These are phyloP conservation scores for Lichtheimia ornata DNA, from an alignment of 371 early-diverging fungal species.

Conservation along the genomic window DNA sequence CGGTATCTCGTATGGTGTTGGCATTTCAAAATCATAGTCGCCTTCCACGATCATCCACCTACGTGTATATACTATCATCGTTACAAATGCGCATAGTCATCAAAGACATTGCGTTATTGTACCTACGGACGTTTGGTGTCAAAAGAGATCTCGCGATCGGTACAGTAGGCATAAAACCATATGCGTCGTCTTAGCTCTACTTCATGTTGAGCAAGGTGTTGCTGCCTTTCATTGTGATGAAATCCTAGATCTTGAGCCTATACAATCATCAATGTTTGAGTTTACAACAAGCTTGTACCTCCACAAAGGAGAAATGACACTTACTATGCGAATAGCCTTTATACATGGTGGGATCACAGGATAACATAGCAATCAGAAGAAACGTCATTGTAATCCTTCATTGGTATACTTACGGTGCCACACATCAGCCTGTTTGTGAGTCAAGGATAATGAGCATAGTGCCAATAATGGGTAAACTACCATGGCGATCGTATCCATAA, in stretches of 20 bases:
- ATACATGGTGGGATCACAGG: too few relatives aligned
- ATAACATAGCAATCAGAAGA: background rate
- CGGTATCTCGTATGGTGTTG: conserved; percentile 34
- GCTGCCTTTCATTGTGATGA: conserved; percentile 30
- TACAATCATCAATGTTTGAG: too few relatives aligned
- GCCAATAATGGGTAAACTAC: background rate
- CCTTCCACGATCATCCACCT: conserved; percentile 25
- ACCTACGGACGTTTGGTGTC: conserved; percentile 27
- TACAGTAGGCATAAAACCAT: conserved; percentile 37
- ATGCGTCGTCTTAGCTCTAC: conserved; percentile 43
- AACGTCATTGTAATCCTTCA: background rate
- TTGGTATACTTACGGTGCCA: background rate
- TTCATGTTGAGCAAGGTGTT: conserved; percentile 41
- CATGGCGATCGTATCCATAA: background rate
- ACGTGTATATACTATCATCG: background rate
- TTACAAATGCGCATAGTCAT: background rate
- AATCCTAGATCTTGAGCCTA: conserved; percentile 28
- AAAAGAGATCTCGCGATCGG: conserved; percentile 42
- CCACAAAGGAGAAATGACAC: background rate
- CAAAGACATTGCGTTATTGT: background rate
- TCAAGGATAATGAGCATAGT: background rate
- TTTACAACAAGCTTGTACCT: background rate
- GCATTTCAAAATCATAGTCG: conserved; percentile 43
- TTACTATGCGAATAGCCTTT: conserved; percentile 10
- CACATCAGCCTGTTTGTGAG: background rate